Evolutionary conservation across 2,329 filamentous ascomycete species (phyloP).

Genomic region (Colletotrichum paranaense): DNA sequence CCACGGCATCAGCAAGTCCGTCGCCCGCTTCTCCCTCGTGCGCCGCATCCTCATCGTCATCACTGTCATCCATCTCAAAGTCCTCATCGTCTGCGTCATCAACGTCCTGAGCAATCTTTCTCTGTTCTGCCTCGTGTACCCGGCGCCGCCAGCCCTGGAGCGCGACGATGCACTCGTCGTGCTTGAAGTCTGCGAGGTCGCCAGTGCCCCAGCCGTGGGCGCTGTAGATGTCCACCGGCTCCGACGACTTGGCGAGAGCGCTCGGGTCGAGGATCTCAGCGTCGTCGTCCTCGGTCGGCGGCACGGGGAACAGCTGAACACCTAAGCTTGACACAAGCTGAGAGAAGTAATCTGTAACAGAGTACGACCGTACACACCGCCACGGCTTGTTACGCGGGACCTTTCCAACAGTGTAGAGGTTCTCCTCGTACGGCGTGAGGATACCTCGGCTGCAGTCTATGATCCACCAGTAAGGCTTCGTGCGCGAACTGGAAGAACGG

Average conservation of each 20-base stretch:
- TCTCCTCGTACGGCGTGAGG: slow-evolving; percentile 21
- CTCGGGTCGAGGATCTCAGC: slow-evolving; percentile 23
- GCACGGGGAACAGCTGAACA: slow-evolving; percentile 11
- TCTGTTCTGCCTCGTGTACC: neutral
- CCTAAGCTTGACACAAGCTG: slow-evolving; percentile 10
- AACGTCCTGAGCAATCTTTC: slow-evolving; percentile 2
- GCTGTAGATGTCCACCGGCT: slow-evolving; percentile 3
- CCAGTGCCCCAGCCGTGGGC: slow-evolving; percentile 14
- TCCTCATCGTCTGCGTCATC: slow-evolving; percentile 30
- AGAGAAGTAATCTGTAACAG: slow-evolving; percentile 18
- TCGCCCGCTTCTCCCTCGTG: slow-evolving; percentile 2
- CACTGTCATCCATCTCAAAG: slow-evolving; percentile 14
- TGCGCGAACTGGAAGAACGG: neutral
- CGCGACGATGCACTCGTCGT: slow-evolving; percentile 27
- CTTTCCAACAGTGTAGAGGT: slow-evolving; percentile 3
- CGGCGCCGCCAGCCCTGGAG: slow-evolving; percentile 22
- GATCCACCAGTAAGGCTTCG: slow-evolving; percentile 29
- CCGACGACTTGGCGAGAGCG: neutral
- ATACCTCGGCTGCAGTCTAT: slow-evolving; percentile 25
- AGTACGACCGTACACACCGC: slow-evolving; percentile 14
- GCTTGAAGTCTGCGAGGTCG: slow-evolving; percentile 1
- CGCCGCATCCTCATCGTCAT: slow-evolving; percentile 15
- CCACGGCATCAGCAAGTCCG: slow-evolving; percentile 19
- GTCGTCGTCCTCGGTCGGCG: slow-evolving; percentile 28
- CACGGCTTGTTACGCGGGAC: slow-evolving; percentile 34